Conservation (phyloP, 2,329 filamentous ascomycete genomes). For the Verticillium klebahnii region DNA sequence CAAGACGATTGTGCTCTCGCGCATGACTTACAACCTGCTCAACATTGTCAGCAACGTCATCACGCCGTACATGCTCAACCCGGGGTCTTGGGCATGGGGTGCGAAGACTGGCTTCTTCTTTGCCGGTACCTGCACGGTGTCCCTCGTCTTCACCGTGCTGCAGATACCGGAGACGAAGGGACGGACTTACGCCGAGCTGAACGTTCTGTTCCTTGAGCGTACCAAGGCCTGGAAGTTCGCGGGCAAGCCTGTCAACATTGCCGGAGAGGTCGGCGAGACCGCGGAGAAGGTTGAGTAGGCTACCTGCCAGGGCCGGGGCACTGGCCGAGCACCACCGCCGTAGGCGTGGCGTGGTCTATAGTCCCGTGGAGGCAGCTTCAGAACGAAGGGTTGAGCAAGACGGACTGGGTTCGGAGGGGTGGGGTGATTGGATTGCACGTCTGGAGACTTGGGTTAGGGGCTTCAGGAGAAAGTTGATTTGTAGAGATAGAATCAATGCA, state of each 20-base stretch:
- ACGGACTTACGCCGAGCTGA: conserved; percentile 50
- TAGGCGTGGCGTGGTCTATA: no score
- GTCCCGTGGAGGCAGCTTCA: no score
- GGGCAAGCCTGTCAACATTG: not conserved
- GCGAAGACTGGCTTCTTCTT: conserved; percentile 44
- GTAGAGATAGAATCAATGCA: no score
- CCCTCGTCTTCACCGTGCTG: conserved; percentile 45
- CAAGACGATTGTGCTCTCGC: conserved; percentile 40
- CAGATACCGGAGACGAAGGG: conserved; percentile 50
- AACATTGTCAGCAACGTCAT: conserved; percentile 42
- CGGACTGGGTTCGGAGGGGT: no score
- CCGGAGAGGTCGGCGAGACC: not conserved
- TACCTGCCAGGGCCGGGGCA: no score
- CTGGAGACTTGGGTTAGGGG: no score
- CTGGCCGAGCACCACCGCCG: no score
- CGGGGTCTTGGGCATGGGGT: conserved; percentile 39
- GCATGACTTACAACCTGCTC: conserved; percentile 42
- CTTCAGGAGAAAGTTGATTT: no score
- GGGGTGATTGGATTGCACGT: no score
- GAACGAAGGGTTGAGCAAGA: no score
- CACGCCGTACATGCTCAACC: conserved; percentile 43
- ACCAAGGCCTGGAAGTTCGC: not conserved
- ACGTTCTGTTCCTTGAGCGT: conserved; percentile 42
- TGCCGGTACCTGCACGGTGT: conserved; percentile 37
- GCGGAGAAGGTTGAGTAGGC: not conserved